Evolutionary conservation across 441 rosid genomes (phyloP).

Genomic region (Omphalea diandra): DNA sequence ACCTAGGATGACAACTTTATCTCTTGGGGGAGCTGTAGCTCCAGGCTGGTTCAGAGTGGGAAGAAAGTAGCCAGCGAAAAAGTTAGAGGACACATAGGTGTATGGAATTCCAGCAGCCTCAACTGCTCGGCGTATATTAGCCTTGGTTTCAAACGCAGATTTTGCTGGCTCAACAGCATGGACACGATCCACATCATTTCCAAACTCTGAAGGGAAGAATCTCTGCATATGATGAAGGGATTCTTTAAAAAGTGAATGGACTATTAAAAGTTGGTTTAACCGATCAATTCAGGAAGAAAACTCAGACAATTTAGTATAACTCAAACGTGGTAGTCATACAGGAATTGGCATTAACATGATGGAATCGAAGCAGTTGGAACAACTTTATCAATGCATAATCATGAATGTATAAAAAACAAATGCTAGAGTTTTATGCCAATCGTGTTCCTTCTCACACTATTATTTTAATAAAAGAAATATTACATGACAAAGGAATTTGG

Average conservation of each 20-base stretch:
- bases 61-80: conserved; percentile 52
- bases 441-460: too few relatives aligned
- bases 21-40: neutral
- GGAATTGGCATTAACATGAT: too few relatives aligned
- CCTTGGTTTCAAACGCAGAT: neutral
- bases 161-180: conserved; percentile 13
- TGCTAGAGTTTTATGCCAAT: too few relatives aligned
- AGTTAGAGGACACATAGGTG: conserved; percentile 35
- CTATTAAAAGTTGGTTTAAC: neutral
- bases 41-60: conserved; percentile 43
- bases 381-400: too few relatives aligned
- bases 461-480: too few relatives aligned
- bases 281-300: neutral
- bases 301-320: neutral
- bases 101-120: conserved; percentile 10
- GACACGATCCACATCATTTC: conserved; percentile 14
- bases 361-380: too few relatives aligned
- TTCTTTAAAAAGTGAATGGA: neutral
- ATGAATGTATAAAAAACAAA: too few relatives aligned
- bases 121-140: neutral
- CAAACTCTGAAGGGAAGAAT: conserved; percentile 14
- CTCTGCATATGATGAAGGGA: neutral
- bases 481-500: too few relatives aligned
- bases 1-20: neutral
- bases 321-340: too few relatives aligned